Conservation (phyloP, 768 basidiomycete genomes). For the Sistotremastrum niveocremeum region DNA sequence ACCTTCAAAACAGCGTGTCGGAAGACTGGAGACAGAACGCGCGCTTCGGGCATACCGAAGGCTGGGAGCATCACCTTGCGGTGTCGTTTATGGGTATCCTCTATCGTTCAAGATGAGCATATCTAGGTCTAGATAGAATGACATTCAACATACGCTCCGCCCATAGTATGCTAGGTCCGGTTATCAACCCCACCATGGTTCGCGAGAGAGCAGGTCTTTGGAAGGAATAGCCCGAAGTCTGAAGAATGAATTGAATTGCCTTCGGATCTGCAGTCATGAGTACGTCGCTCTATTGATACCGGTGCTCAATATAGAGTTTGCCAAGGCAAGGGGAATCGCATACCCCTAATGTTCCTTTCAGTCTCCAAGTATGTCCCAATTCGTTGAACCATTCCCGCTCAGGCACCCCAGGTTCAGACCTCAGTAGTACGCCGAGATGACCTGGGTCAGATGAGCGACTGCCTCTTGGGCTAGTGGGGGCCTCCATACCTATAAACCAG, state of each 20-base stretch:
- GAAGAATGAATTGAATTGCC: slow-evolving; percentile 16
- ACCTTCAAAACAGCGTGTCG: background rate
- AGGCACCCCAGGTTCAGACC: slow-evolving; percentile 10
- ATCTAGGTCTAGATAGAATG: too few species aligned
- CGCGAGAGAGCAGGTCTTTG: background rate
- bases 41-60: background rate
- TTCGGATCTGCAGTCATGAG: slow-evolving; percentile 3
- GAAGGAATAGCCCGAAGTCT: slow-evolving; percentile 16
- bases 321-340: too few species aligned
- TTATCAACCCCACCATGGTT: too few species aligned
- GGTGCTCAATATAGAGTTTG: too few species aligned
- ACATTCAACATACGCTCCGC: too few species aligned
- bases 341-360: slow-evolving; percentile 10
- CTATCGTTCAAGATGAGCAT: background rate
- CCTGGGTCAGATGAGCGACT: too few species aligned
- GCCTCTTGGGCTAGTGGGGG: too few species aligned
- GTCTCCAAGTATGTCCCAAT: slow-evolving; percentile 10
- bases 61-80: slow-evolving; percentile 6
- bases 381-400: slow-evolving; percentile 7
- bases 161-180: too few species aligned
- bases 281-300: too few species aligned
- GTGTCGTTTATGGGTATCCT: background rate
- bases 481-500: too few species aligned
- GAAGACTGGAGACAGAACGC: slow-evolving; percentile 4
- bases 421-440: too few species aligned